These are phyloP conservation scores for Phytophthora boehmeriae DNA, from an alignment of 352 stramenopile genomes.

Conservation along the genomic window DNA sequence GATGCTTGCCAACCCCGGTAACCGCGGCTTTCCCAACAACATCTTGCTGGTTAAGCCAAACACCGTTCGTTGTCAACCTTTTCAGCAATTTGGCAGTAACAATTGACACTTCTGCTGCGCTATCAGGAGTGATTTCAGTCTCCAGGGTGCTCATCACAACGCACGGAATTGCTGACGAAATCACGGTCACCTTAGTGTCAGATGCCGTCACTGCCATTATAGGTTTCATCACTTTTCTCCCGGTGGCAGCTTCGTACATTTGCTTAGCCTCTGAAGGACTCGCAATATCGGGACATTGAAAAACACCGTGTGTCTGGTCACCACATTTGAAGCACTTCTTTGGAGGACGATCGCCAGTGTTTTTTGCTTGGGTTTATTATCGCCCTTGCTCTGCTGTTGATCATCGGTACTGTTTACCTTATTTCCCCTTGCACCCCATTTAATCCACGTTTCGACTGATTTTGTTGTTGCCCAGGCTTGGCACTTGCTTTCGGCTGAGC, in stretches of 20 bases:
- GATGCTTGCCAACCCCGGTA: slow-evolving; percentile 3
- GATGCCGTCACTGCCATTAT: not conserved
- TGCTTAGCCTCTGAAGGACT: slow-evolving; percentile 9
- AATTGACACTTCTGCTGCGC: slow-evolving; percentile 4
- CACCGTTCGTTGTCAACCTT: not conserved
- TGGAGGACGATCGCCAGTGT: not conserved
- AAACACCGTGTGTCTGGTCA: slow-evolving; percentile 11
- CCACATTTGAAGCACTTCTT: slow-evolving; percentile 12
- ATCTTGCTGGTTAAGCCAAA: slow-evolving; percentile 6
- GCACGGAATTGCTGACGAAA: not conserved
- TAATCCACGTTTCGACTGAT: not conserved
- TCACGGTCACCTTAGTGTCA: not conserved
- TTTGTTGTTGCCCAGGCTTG: not conserved
- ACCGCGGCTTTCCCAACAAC: not conserved
- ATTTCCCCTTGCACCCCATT: not conserved
- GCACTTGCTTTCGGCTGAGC: not conserved
- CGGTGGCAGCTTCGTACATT: slow-evolving; percentile 7
- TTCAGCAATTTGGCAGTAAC: slow-evolving; percentile 2
- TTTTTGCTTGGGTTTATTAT: not conserved
- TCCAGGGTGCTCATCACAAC: not conserved
- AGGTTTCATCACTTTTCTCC: slow-evolving; percentile 1
- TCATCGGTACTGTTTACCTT: too few relatives aligned
- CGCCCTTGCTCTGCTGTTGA: too few relatives aligned
- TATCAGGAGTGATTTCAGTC: slow-evolving; percentile 3
- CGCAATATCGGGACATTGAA: slow-evolving; percentile 6